phyloP scores from a whole-genome alignment of 2,329 filamentous ascomycete species.

The Periglandula ipomoeae region DNA sequence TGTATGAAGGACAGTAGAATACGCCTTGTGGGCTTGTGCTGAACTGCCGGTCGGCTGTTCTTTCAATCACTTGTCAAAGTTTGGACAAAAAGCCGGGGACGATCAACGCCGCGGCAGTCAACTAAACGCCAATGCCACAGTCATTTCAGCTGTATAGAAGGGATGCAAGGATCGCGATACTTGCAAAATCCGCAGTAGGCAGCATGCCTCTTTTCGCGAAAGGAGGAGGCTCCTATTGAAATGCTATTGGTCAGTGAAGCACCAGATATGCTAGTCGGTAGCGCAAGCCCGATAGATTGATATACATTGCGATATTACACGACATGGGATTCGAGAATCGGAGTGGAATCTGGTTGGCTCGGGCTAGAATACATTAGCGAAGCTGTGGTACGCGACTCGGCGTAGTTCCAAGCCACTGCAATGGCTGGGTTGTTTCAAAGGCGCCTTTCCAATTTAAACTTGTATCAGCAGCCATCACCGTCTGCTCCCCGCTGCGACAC shows the following conservation, averaged over 20 bases:
- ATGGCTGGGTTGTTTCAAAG: neutral
- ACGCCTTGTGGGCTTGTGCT: neutral
- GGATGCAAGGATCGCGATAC: no score
- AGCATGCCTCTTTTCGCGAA: no score
- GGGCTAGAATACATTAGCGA: neutral
- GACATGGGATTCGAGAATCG: neutral
- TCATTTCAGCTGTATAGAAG: no score
- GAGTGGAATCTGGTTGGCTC: neutral
- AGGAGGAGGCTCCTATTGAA: no score
- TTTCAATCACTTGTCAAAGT: no score
- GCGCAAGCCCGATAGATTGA: constrained; percentile 1
- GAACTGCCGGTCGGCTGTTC: neutral
- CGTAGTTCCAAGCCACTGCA: neutral
- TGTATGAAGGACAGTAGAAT: neutral
- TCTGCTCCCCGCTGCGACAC: no score
- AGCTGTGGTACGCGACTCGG: neutral
- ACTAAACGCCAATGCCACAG: neutral
- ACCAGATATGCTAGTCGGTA: neutral
- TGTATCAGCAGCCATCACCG: neutral
- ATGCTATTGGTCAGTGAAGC: constrained; percentile 5
- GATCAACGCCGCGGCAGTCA: neutral
- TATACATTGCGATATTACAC: neutral
- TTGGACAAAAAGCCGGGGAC: neutral
- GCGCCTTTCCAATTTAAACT: neutral
- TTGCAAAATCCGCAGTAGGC: no score